Base-by-base conservation (phyloP, 108 stramenopile species). In the Skeletonema potamos region DNA sequence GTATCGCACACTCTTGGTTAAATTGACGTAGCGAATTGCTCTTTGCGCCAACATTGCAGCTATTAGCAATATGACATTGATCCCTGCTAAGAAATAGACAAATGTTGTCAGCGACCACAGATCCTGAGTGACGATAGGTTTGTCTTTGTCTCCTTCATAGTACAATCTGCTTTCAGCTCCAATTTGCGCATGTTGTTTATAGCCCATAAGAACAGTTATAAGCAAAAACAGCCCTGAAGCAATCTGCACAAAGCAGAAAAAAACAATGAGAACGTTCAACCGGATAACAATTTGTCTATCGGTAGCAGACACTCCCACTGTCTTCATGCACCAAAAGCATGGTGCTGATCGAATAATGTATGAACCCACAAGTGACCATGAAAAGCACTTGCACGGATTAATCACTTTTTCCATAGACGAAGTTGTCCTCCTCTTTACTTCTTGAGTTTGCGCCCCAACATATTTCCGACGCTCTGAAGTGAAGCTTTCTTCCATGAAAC, bases 1-100 rank as follows among this genome's bases (percentile, higher is more conserved):
- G 51, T 83, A 94, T 12, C 89, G 82, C 70, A 91, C 85, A 22
- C 85, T 82, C 17, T 85, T 85, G 26, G 88, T 66, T 33, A 94
- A 39, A 77, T 94, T 89, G 15, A 94, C 89, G 28, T 87, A 73
- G 58, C 79, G 76, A 10, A 94, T 70, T 2, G 84, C 84, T 11
- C 84, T 76, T 44, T 85, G 72, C 0, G 89, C 85, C 36, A 87
- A 66, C 37, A 84, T 61, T 8, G 77, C 82, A 9, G 82, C 80
- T 17, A 88, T 33, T 8, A 89, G 36, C 8, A 91, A 39, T 0
- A 94, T 64, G 27, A 75, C 68, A 22, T 66, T 85, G 27, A 89
- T 36, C 29, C 74, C 28, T 15, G 85, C 82, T n/a, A 89, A 30
- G n/a, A 72, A 32, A 58, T 82, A 83, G 10, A 84, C 57, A 61